These are phyloP conservation scores for Quercus alba DNA, from an alignment of 306 rosid genomes.

Conservation along the genomic window DNA sequence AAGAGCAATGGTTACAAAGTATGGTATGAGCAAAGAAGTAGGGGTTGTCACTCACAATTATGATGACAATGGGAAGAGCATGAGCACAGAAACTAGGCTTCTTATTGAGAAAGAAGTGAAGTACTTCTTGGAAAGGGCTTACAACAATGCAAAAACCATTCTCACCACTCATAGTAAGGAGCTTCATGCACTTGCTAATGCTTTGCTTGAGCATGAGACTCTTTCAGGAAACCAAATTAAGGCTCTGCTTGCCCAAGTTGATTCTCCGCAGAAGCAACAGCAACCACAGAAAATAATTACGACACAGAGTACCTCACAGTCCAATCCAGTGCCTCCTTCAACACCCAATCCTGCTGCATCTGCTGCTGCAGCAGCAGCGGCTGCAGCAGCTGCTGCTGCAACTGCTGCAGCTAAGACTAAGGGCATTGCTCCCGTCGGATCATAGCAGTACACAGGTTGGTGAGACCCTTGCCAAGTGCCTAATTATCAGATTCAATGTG, in stretches of 20 bases:
- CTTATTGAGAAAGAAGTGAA: constrained; percentile 86
- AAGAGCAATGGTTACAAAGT: constrained; percentile 80
- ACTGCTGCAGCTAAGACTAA: constrained; percentile 74
- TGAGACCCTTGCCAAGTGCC: constrained; percentile 11
- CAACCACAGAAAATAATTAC: constrained; percentile 37
- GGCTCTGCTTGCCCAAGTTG: constrained; percentile 51
- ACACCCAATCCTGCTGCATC: constrained; percentile 60
- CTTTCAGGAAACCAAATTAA: constrained; percentile 73
- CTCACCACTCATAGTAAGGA: constrained; percentile 72
- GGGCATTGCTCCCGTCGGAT: constrained; percentile 69
- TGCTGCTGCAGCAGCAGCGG: constrained; percentile 58
- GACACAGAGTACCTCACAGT: constrained; percentile 50
- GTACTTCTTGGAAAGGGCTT: constrained; percentile 62
- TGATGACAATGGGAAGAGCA: constrained; percentile 72
- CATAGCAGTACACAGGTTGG: constrained; percentile 36
- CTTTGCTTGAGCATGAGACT: constrained; percentile 71
- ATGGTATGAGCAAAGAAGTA: constrained; percentile 83
- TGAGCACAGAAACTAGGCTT: constrained; percentile 92
- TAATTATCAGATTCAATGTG: constrained; percentile 40
- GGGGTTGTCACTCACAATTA: constrained; percentile 78
- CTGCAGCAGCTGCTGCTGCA: constrained; percentile 64
- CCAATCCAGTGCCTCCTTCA: constrained; percentile 55
- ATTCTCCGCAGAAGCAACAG: constrained; percentile 41
- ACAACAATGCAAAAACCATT: constrained; percentile 80
- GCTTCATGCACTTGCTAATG: constrained; percentile 84